phyloP scores from a whole-genome alignment of 345 rosid species.

The Arabis hirsuta region DNA sequence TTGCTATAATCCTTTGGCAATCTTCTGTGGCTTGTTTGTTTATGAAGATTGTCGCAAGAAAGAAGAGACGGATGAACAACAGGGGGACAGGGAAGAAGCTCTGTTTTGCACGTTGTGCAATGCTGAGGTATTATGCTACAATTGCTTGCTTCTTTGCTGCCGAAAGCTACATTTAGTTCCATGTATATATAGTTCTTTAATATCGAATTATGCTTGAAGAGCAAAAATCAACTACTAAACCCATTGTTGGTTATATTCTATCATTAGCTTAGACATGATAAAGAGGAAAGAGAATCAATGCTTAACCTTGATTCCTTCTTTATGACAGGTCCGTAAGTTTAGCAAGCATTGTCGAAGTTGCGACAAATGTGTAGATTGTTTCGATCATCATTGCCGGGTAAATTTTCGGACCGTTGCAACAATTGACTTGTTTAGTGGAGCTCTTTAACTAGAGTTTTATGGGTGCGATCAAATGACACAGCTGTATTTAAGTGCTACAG shows the following conservation, averaged over 20 bases:
- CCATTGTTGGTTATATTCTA: neutral
- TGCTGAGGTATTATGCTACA: conserved; percentile 70
- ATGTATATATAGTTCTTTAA: conserved; percentile 6
- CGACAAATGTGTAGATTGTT: conserved; percentile 96
- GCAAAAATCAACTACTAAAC: neutral
- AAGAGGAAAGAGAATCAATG: neutral
- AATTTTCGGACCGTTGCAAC: conserved; percentile 16
- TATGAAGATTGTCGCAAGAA: conserved; percentile 86
- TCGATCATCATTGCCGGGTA: conserved; percentile 99
- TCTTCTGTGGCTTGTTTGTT: conserved; percentile 76
- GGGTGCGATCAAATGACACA: conserved; percentile 32
- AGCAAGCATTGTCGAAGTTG: conserved; percentile 98
- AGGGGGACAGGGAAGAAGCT: conserved; percentile 72
- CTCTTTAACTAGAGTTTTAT: conserved; percentile 14
- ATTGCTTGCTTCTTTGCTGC: conserved; percentile 2
- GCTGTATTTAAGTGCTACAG: conserved; percentile 56
- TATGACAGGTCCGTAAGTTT: conserved; percentile 83
- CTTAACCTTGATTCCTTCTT: conserved; percentile 15
- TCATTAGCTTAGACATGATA: neutral
- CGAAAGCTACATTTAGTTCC: neutral
- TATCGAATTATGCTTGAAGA: neutral
- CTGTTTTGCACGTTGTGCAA: conserved; percentile 93
- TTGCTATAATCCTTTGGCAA: conserved; percentile 53
- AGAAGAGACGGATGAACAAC: conserved; percentile 58
- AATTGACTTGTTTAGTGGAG: neutral